Conservation (phyloP, 2,329 filamentous ascomycete species). For the Ophiocordyceps camponoti-rufipedis region DNA sequence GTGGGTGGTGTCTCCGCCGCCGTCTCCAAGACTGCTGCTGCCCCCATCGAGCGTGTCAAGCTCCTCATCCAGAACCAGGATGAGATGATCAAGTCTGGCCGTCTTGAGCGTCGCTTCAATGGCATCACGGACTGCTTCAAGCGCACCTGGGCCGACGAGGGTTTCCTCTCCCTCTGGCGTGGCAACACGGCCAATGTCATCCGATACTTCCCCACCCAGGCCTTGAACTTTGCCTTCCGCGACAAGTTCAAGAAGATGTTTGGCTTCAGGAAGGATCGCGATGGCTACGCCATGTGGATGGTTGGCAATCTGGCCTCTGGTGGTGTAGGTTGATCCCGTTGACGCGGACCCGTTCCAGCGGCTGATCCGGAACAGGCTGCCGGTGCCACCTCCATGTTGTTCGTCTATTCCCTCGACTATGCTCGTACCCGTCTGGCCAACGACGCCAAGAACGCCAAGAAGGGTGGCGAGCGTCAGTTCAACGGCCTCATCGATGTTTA, state of each 20-base stretch:
- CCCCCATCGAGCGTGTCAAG: slow-evolving; percentile 99
- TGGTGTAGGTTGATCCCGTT: slow-evolving; percentile 57
- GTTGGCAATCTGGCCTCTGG: slow-evolving; percentile 97
- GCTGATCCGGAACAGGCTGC: slow-evolving; percentile 43
- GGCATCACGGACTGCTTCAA: slow-evolving; percentile 93
- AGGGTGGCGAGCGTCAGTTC: slow-evolving; percentile 97
- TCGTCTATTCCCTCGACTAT: slow-evolving; percentile 99
- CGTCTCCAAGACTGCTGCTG: slow-evolving; percentile 99
- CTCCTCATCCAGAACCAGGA: slow-evolving; percentile 99
- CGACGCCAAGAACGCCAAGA: slow-evolving; percentile 98
- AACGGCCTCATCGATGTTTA: slow-evolving; percentile 99
- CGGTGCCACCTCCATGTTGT: slow-evolving; percentile 98
- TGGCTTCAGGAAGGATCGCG: slow-evolving; percentile 99
- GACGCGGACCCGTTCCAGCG: background rate
- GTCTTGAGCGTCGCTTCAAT: slow-evolving; percentile 92
- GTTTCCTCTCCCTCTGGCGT: slow-evolving; percentile 92
- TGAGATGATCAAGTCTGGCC: slow-evolving; percentile 98
- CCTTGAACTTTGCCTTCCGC: slow-evolving; percentile 99
- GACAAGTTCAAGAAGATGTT: slow-evolving; percentile 99
- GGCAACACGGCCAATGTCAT: slow-evolving; percentile 99
- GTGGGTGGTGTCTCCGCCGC: slow-evolving; percentile 99
- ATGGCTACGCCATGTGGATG: slow-evolving; percentile 99
- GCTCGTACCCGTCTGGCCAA: slow-evolving; percentile 99
- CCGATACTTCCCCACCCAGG: slow-evolving; percentile 99
- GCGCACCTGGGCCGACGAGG: slow-evolving; percentile 78